These are phyloP conservation scores for Diutina scorzettiae DNA, from an alignment of 1,139 yeast species.

Conservation along the genomic window DNA sequence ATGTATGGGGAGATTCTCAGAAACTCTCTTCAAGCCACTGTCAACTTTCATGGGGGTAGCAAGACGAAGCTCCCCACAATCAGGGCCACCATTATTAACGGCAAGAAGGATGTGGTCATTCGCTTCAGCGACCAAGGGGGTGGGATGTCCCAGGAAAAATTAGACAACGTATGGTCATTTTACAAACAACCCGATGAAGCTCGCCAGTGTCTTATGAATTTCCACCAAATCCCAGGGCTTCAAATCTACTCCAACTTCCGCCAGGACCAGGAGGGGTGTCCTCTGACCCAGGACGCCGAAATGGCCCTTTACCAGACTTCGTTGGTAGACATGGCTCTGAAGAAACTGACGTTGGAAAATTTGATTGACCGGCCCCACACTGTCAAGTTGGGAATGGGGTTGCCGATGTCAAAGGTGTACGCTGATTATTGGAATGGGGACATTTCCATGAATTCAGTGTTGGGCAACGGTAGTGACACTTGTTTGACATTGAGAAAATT, in stretches of 20 bases:
- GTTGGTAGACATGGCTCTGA: conserved; percentile 29
- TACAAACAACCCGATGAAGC: conserved; percentile 56
- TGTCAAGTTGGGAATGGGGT: conserved; percentile 70
- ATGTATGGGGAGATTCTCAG: conserved; percentile 77
- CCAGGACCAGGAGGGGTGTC: conserved; percentile 11
- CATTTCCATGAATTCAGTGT: conserved; percentile 66
- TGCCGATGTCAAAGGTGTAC: conserved; percentile 84
- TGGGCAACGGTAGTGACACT: conserved; percentile 89
- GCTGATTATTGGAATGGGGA: conserved; percentile 97
- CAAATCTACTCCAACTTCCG: conserved; percentile 29
- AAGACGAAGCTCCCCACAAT: conserved; percentile 50
- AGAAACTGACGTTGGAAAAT: conserved; percentile 25
- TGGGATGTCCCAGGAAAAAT: conserved; percentile 51
- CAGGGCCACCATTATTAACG: conserved; percentile 54
- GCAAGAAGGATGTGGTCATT: conserved; percentile 56
- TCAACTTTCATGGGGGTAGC: conserved; percentile 25
- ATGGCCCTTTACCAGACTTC: conserved; percentile 20
- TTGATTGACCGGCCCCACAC: conserved; percentile 64
- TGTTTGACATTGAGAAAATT: conserved; percentile 66
- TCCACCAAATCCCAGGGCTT: conserved; percentile 56
- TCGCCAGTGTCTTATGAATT: conserved; percentile 42
- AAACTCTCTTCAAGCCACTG: conserved; percentile 74
- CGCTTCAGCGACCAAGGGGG: conserved; percentile 87
- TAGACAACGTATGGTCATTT: conserved; percentile 72
- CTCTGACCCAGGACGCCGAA: neutral